Base-by-base conservation (phyloP, 2,329 filamentous ascomycete genomes). In the Cercospora sp. region DNA sequence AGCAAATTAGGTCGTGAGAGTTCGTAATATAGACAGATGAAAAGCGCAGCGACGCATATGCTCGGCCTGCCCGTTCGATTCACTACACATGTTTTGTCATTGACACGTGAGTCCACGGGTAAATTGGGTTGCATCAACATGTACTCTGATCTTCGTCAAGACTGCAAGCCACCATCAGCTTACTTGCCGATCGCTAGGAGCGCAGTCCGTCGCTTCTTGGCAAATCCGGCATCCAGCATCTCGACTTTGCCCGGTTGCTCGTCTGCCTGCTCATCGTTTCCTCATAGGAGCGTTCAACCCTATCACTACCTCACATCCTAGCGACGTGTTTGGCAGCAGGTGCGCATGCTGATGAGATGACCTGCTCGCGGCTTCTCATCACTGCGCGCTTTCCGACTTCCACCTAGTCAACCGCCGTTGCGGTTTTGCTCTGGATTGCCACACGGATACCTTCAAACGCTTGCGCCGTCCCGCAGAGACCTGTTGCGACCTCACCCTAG, bases 1-100 rank as follows among this genome's bases (percentile, higher is more conserved):
- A 84, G 81, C 24, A 84, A 81, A 69, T 74, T 90, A 70, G 88
- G 88, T 5, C 81, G 80, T 69, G 88, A 89, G 76, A 85, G 82
- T 72, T 82, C 74, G 75, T 79, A 75, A 70, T 68, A 63, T 30
- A 43, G 32, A 45, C 24, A 43, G 59, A 49, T 61, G 13, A n/a
- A 28, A 32, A 32, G 30, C 7, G 26, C 24, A 28, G 37, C 37
- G 2, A n/a, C 16, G 16, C 37, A n/a, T 8, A 58, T 28, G 53
- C 26, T 58, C n/a, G 10, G 24, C 16, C 26, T 18, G 26, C n/a
- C 1, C 3, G 21, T 32, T 28, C 53, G 5, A n/a, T 8, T 3
- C 59, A 49, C 24, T 43, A n/a, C 18, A 21, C 40, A 63, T 37
- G 24, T 28, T 43, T 24, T 24, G n/a, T 49, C 9, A 6, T 5